Evolutionary conservation across 352 stramenopile genomes (phyloP), one percentile per base, ranked within the genome.

Genomic region (Lagenidium giganteum): DNA sequence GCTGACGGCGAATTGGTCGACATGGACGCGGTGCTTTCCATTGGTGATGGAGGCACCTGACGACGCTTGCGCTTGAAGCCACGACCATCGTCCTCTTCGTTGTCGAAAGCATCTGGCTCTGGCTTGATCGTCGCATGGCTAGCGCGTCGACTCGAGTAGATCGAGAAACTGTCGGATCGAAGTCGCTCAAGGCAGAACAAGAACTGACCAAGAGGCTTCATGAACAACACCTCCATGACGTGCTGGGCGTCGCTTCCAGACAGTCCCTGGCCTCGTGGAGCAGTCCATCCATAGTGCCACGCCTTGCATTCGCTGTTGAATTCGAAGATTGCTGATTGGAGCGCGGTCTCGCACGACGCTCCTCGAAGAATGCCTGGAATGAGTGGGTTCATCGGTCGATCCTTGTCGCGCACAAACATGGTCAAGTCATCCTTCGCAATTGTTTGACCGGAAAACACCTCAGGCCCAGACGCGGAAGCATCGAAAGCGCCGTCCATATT

Each of bases 201-300:
- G 51, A 89, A 89, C 17, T 70, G 75, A 1, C 79, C 77, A 71
- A 91, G 83, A 22, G 79, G 79, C 40, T 91, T 91, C 64, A 91
- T 78, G 46, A 91, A 91, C 20, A 91, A 34, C 28, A 87, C 67
- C 52, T 91, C 79, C 2, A 91, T 56, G 25, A 88, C 73, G 36
- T 91, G 79, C 41, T 87, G 75, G 2, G 76, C 70, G 51, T 91
- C 79, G 21, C 72, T 87, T 6, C 79, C 79, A n/a, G 67, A 83
- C 9, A 89, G 49, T 1, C 79, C 79, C 32, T 91, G 79, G 0
- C 79, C 79, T 18, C 79, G 76, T 8, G 79, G 79, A 0, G 79
- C 76, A 1, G 79, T 87, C 79, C 79, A 95, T 8, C 84, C 84
- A 16, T 95, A 94, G 48, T 95, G 84, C 84, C 84, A 95, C 1